phyloP scores from a whole-genome alignment of 2,329 filamentous ascomycete genomes.

The Aureobasidium sp. region DNA sequence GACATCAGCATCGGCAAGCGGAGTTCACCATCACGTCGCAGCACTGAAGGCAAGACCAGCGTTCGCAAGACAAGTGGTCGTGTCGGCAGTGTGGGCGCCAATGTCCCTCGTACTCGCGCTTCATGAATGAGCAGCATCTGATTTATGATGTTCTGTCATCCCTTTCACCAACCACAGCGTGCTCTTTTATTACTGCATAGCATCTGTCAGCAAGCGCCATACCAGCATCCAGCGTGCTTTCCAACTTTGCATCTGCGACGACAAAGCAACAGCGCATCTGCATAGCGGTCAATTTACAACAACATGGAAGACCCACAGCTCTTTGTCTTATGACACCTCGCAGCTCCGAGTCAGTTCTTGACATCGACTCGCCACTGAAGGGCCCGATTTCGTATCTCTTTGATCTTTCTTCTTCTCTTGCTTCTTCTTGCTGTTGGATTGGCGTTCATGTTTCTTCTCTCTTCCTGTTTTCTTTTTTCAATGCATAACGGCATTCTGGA shows the following conservation, averaged over 20 bases:
- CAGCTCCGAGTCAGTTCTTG: background rate
- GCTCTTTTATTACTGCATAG: conserved; percentile 11
- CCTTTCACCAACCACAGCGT: background rate
- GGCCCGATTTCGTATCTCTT: conserved; percentile 10
- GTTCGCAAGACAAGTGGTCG: conserved; percentile 47
- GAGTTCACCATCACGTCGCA: conserved; percentile 38
- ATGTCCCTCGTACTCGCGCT: conserved; percentile 9
- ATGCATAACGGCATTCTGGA: background rate
- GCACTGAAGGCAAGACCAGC: conserved; percentile 42
- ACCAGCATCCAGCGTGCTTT: conserved; percentile 6
- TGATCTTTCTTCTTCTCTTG: background rate
- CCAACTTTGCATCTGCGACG: background rate
- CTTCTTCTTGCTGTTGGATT: background rate
- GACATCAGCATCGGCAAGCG: conserved; percentile 42
- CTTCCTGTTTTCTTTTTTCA: background rate
- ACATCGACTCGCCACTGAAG: background rate
- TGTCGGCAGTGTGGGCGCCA: conserved; percentile 29
- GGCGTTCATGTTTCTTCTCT: background rate
- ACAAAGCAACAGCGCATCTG: conserved; percentile 1
- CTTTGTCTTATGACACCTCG: background rate
- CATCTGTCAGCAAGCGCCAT: background rate
- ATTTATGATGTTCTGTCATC: background rate
- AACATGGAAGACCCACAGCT: background rate
- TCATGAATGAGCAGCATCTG: conserved; percentile 4
- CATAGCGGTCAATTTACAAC: background rate